Base-by-base conservation (phyloP, 2,329 filamentous ascomycete species). In the Penicillium sclerotigenum region DNA sequence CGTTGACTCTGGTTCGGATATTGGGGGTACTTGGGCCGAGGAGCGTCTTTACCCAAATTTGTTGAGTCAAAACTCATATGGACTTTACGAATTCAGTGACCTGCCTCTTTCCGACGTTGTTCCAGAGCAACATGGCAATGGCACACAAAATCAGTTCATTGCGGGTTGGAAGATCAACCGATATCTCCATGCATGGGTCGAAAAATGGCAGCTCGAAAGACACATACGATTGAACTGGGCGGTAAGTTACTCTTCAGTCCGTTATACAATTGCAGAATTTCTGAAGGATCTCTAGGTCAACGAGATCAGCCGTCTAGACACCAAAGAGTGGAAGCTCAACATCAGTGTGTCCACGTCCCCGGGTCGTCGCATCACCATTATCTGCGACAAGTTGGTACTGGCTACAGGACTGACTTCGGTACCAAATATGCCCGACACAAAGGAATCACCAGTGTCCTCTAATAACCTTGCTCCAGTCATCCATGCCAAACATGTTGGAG, bases 71-170 rank as follows among this genome's bases (percentile, higher is more conserved):
- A 66, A 65, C 37, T 65, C 67, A 5, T 65, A 68, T 29, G 68
- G 68, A 0, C 54, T 65, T 16, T 69, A 69, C 52, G 68, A 70
- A 55, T 68, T 66, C 36, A 68, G 65, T 24, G 68, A 69, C 42
- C 29, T 66, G 8, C 46, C 65, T 9, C 57, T 71, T 8, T 47
- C 57, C 3, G 48, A 60, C 0, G 57, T 60, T 10, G 51, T 63
- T 11, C 59, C 62, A 3, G 50, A 57, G 13, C 54, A 57, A n/a
- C n/a, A 48, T n/a, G 31, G 34, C 8, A 42, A 56, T 11, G 53
- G 55, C 3, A 38, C 47, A 2, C 49, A 42, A 5, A 24, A 57
- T 16, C 58, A 58, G n/a, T 65, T 69, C 29, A 68, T 71, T 42
- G 59, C 64, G 1, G 68, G 66, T 1, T 64, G 63, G 60, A 63